Conservation (phyloP, 345 rosid species). For the Eucalyptus virginea region DNA sequence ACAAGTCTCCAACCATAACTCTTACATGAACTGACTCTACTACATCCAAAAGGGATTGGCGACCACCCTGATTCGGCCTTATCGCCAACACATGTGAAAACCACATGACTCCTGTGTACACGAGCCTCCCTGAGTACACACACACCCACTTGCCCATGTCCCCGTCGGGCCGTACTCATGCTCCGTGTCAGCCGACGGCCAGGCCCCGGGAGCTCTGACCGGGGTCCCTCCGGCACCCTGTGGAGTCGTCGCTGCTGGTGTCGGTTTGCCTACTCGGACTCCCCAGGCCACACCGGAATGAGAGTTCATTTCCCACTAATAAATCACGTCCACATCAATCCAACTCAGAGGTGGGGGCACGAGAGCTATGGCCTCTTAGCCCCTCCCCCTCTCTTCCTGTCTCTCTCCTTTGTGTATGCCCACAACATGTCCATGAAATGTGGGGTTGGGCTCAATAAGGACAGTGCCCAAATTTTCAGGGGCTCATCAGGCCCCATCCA, state of each 20-base stretch:
- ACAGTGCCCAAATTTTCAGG: conserved; percentile 38
- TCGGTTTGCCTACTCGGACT: not conserved
- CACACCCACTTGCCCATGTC: not conserved
- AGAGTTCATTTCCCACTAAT: not conserved
- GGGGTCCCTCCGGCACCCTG: not conserved
- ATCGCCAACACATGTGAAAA: conserved; percentile 13
- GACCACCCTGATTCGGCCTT: not conserved
- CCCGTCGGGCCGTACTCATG: not conserved
- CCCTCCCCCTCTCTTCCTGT: not conserved
- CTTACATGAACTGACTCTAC: not conserved
- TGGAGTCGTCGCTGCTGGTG: not conserved
- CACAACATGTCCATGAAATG: conserved; percentile 1
- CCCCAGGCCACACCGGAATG: not conserved
- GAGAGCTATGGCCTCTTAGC: not conserved
- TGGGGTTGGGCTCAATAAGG: conserved; percentile 23
- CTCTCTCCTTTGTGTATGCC: not conserved
- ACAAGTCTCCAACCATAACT: not conserved
- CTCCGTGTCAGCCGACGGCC: not conserved
- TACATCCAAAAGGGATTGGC: not conserved
- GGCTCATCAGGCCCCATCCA: conserved; percentile 7
- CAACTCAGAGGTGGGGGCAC: not conserved
- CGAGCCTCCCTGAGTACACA: not conserved
- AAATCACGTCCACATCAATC: not conserved
- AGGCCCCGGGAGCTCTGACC: not conserved
- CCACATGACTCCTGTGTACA: not conserved